Conservation (phyloP, 371 early-diverging fungal genomes). For the Mucor racemosus region DNA sequence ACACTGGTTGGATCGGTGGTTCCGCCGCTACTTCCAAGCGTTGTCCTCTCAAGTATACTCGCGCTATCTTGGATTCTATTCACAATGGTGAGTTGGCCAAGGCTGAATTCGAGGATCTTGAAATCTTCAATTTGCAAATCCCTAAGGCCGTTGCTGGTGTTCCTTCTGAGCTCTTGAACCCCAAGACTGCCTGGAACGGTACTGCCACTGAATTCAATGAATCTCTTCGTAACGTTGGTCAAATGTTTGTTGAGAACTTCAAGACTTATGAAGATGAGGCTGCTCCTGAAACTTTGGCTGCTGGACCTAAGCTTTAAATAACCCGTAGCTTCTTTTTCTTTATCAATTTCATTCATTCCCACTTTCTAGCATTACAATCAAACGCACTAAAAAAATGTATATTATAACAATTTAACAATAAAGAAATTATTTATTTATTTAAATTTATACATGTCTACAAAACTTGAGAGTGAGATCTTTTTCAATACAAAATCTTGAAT, state of each 20-base stretch:
- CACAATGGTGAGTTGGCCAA: constrained; percentile 89
- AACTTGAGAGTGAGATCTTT: too few relatives aligned
- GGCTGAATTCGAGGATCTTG: constrained; percentile 80
- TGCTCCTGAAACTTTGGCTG: constrained; percentile 73
- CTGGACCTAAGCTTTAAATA: constrained; percentile 66
- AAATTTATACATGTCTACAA: too few relatives aligned
- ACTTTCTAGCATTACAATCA: background rate
- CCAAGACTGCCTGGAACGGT: constrained; percentile 86
- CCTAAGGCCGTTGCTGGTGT: constrained; percentile 81
- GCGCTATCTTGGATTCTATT: constrained; percentile 97
- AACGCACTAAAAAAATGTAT: background rate
- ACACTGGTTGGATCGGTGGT: constrained; percentile 98
- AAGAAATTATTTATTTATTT: background rate
- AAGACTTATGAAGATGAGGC: constrained; percentile 84
- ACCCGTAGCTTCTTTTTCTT: background rate
- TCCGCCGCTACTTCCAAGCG: constrained; percentile 90
- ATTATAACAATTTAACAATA: background rate
- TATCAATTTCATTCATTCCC: background rate
- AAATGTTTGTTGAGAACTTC: constrained; percentile 91
- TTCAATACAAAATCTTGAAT: too few relatives aligned
- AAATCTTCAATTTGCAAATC: constrained; percentile 86
- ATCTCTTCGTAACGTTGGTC: constrained; percentile 80
- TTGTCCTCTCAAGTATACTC: constrained; percentile 94
- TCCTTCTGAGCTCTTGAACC: constrained; percentile 87
- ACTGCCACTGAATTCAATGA: constrained; percentile 62